Evolutionary conservation across 257 asterid genomes (phyloP), one percentile per base, ranked within the genome.

Genomic region (Mentha longifolia): DNA sequence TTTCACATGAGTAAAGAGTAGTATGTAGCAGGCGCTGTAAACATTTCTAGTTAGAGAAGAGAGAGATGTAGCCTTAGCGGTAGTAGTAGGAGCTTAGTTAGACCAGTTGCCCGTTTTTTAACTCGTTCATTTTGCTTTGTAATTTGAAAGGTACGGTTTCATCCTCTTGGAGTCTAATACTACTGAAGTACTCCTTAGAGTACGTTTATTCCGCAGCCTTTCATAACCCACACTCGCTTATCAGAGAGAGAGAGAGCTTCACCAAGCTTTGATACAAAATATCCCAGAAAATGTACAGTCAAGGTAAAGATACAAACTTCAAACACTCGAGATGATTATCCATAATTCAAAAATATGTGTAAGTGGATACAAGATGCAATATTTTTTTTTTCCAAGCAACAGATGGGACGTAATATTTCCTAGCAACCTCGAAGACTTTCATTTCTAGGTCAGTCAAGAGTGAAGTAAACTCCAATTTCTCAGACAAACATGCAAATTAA

Each of bases 401-500:
- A 33, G 6, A 33, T 6, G 37, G 37, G 37, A 33, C 6, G 37
- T 33, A 33, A 33, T 33, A 33, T 33, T 33, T 33, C 6, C 8
- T 35, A 35, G 39, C 39, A 35, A 28, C 0, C 31, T 28, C 31
- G 31, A 35, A 35, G 39, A 35, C 6, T 7, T 35, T 1, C 39
- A 35, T 35, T 35, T 7, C 39, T 35, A 35, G 39, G 39, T 35
- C 39, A 35, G 8, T 35, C 6, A 0, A 33, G 8, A 15, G 51
- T 9, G 50, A 37, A 2, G 59, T 19, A 3, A 22, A 41, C 14
- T 59, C 45, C 42, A 16, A 2, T 55, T 30, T 8, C n/a, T 14
- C 46, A 42, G 7, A 43, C 5, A 5, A 72, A 65, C 46, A 55
- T 25, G 61, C 19, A 17, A 64, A 62, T 76, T 74, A 92, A 79